Conservation (phyloP, 2,329 filamentous ascomycete species). For the Cladosporium cucumerinum region DNA sequence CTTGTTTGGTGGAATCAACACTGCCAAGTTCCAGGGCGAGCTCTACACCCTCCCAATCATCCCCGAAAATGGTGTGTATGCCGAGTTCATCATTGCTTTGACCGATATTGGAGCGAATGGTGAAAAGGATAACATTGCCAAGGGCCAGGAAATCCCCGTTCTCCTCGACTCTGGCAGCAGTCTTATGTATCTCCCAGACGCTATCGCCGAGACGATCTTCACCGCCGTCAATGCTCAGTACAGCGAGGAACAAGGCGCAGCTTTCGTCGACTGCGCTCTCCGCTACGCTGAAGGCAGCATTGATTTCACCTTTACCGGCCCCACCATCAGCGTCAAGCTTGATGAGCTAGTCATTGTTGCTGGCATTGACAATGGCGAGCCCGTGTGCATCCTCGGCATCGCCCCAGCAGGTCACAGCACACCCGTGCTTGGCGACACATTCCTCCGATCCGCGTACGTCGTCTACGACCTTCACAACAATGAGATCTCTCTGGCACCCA, state of each 20-base stretch:
- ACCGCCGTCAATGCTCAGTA: conserved; percentile 41
- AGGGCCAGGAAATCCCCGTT: conserved; percentile 48
- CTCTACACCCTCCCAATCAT: conserved; percentile 61
- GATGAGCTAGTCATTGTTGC: conserved; percentile 56
- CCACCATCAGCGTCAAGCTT: conserved; percentile 53
- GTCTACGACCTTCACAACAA: conserved; percentile 61
- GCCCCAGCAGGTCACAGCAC: conserved; percentile 47
- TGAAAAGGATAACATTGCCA: conserved; percentile 42
- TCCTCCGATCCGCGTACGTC: conserved; percentile 60
- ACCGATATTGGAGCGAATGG: conserved; percentile 46
- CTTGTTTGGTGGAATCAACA: conserved; percentile 78
- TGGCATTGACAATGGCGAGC: conserved; percentile 39
- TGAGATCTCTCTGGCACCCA: conserved; percentile 59
- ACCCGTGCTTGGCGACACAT: conserved; percentile 59
- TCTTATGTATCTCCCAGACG: conserved; percentile 64
- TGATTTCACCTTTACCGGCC: conserved; percentile 56
- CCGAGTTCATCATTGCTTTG: conserved; percentile 52
- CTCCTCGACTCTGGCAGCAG: conserved; percentile 75
- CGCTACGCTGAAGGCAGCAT: conserved; percentile 49
- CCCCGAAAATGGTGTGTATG: conserved; percentile 43
- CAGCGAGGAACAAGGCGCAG: conserved; percentile 41
- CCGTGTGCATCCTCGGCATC: conserved; percentile 52
- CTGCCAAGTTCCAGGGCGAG: conserved; percentile 65
- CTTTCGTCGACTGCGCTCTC: conserved; percentile 53
- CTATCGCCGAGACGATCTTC: conserved; percentile 50